These are phyloP conservation scores for Nadsonia starkeyi-henricii DNA, from an alignment of 1,139 yeast species.

Conservation along the genomic window DNA sequence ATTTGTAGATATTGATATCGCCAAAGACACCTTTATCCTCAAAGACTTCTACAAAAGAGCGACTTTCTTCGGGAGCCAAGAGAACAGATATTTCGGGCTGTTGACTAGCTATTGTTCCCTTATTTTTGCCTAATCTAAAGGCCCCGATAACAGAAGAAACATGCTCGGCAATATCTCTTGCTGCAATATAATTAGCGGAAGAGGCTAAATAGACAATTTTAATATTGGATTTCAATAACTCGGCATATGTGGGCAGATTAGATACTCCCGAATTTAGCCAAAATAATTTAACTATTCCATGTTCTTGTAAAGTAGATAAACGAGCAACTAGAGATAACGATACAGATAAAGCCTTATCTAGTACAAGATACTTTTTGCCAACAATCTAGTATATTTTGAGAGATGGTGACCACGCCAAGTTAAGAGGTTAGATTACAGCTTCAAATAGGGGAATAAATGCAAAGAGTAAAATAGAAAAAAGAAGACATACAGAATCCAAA, in stretches of 20 bases:
- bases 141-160: not conserved
- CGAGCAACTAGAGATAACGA: slow-evolving; percentile 47
- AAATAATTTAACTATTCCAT: slow-evolving; percentile 44
- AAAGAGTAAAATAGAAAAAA: not conserved
- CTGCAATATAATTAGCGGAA: not conserved
- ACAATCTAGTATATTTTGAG: not conserved
- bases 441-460: no score
- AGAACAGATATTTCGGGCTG: slow-evolving; percentile 14
- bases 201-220: slow-evolving; percentile 3
- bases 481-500: not conserved
- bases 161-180: not conserved
- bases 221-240: not conserved
- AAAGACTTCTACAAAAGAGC: slow-evolving; percentile 20
- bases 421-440: no score
- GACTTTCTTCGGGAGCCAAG: slow-evolving; percentile 23
- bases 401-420: no score
- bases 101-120: not conserved
- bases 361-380: slow-evolving; percentile 27
- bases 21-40: slow-evolving; percentile 26
- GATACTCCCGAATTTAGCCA: slow-evolving; percentile 32
- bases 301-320: slow-evolving; percentile 38
- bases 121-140: not conserved
- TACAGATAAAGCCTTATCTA: slow-evolving; percentile 43
- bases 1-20: slow-evolving; percentile 22
- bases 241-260: slow-evolving; percentile 1